phyloP scores from a whole-genome alignment of 2,329 filamentous ascomycete species.

The Cercospora janseana region DNA sequence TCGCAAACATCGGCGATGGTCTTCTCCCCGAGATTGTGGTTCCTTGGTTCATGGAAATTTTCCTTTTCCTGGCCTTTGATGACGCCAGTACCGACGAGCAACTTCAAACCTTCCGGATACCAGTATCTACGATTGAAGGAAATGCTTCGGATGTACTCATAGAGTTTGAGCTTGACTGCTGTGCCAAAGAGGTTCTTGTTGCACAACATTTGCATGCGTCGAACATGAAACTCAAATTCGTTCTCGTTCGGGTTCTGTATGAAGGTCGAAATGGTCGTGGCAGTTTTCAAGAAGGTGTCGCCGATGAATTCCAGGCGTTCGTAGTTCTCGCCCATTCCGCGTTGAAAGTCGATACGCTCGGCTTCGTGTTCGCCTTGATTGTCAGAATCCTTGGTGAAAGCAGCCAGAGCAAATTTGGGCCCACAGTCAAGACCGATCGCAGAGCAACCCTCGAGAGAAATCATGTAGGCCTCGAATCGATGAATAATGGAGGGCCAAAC shows the following conservation, averaged over 20 bases:
- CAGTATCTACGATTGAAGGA: conserved; percentile 77
- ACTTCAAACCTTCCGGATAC: conserved; percentile 78
- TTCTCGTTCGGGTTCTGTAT: conserved; percentile 71
- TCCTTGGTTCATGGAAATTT: conserved; percentile 42
- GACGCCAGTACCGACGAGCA: conserved; percentile 61
- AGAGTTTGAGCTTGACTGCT: conserved; percentile 64
- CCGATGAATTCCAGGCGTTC: conserved; percentile 92
- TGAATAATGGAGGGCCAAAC: conserved; percentile 81
- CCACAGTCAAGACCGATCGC: conserved; percentile 63
- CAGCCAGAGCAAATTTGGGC: conserved; percentile 74
- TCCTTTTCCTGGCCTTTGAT: conserved; percentile 44
- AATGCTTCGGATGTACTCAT: conserved; percentile 78
- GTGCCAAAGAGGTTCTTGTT: conserved; percentile 85
- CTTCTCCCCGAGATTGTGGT: conserved; percentile 78
- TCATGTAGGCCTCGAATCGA: conserved; percentile 75
- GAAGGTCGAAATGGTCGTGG: conserved; percentile 84
- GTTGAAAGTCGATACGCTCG: conserved; percentile 69
- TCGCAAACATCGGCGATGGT: conserved; percentile 81
- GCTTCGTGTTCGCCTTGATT: conserved; percentile 69
- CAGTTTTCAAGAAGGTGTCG: conserved; percentile 93
- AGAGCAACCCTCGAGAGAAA: conserved; percentile 71
- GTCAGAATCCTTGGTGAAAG: conserved; percentile 88
- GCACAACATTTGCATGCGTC: conserved; percentile 86
- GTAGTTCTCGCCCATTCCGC: conserved; percentile 91
- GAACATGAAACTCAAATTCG: conserved; percentile 85